Conservation (phyloP, 148 eudicot species). For the Rhododendron ferrugineum region DNA sequence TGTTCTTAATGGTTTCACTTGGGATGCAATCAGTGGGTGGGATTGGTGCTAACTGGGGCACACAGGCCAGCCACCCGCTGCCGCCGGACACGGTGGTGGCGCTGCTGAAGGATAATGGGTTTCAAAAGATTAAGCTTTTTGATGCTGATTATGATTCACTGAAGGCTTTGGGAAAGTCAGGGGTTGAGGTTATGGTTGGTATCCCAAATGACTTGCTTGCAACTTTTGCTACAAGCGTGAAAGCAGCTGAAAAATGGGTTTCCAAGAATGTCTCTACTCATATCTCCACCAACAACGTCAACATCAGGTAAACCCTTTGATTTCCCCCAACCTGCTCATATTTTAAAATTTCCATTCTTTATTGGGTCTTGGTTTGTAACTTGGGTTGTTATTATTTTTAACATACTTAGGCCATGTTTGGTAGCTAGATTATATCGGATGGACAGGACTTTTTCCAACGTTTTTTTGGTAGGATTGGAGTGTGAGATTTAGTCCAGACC, state of each 20-base stretch:
- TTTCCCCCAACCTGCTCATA: neutral
- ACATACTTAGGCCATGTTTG: neutral
- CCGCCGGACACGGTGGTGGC: slow-evolving; percentile 65
- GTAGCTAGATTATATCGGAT: neutral
- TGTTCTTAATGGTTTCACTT: slow-evolving; percentile 15
- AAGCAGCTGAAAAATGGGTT: slow-evolving; percentile 94
- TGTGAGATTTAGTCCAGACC: neutral
- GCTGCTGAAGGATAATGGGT: slow-evolving; percentile 69
- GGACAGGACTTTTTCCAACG: neutral
- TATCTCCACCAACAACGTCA: slow-evolving; percentile 43
- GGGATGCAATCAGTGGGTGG: slow-evolving; percentile 32
- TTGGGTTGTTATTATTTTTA: neutral
- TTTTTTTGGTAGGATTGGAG: neutral
- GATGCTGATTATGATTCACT: slow-evolving; percentile 76
- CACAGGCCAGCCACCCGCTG: slow-evolving; percentile 62
- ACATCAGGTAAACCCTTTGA: slow-evolving; percentile 51
- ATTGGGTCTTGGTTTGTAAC: neutral
- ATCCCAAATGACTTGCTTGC: slow-evolving; percentile 88
- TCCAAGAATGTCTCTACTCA: slow-evolving; percentile 72
- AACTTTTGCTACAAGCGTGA: slow-evolving; percentile 56
- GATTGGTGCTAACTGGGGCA: slow-evolving; percentile 87
- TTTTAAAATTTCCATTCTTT: neutral
- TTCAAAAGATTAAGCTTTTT: slow-evolving; percentile 83
- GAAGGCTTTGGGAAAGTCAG: slow-evolving; percentile 60
- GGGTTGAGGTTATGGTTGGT: slow-evolving; percentile 94